Evolutionary conservation across 768 basidiomycete species (phyloP), one percentile per base, ranked within the genome.

Genomic region (Boletus rubroflammeus): DNA sequence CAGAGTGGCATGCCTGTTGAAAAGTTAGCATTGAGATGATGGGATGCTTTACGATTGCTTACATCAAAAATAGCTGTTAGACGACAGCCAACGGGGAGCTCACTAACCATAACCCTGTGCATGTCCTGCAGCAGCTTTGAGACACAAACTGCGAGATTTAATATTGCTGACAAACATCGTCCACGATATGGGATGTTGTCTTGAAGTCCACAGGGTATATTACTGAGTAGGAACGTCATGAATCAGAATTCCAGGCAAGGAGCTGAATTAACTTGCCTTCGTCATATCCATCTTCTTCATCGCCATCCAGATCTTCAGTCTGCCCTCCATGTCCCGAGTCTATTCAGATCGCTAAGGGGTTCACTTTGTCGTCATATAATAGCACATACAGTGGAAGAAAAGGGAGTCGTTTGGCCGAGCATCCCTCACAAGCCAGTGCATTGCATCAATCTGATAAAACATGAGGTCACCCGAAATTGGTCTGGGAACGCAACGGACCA

Each of bases 261-360:
- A 60, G 63, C 35, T 42, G 46, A 21, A 19, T 35, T 35, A n/a
- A 50, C 56, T 55, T 56, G 47, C 86, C 85, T 81, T 93, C 90
- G 61, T 94, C 91, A 59, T 72, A 82, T 13, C 93, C 93, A 67
- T 94, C 93, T 0, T 72, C 81, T 71, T 95, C 91, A 61, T 94
- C 90, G 1, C 90, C 91, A 59, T 92, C 84, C 3, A 72, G 32
- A 69, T 97, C 96, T 57, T 88, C 79, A 0, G 88, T 87, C 72
- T 94, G 94, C 14, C 93, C 94, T 35, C 96, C 96, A 59, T 98
- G 96, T 14, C 95, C 95, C 6, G 93, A 96, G 69, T 92, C 90
- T 90, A 44, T 40, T 21, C 28, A 8, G 1, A 36, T 38, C 13
- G 0, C 7, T 42, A 15, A 21, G 15, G 3, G 8, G 5, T 21